A percentile compares a stretch with the other conserved stretches of the same genome.
These are phyloP conservation scores for Nannizziopsis arthrosporioides DNA, from an alignment of 2,329 filamentous ascomycete genomes.

Conservation along the genomic window DNA sequence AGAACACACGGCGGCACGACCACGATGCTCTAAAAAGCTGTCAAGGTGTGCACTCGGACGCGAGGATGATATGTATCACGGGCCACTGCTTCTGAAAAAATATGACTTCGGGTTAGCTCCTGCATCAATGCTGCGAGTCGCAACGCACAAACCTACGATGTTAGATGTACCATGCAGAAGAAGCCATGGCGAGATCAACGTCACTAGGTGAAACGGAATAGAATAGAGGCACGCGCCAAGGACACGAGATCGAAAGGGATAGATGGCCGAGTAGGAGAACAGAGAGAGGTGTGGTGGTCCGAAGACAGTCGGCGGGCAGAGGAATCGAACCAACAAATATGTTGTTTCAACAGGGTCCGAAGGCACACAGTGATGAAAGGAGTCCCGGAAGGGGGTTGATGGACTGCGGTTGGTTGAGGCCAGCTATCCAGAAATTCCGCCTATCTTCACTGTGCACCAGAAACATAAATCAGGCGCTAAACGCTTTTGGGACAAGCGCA, in stretches of 20 bases:
- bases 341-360: not conserved
- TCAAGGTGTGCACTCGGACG: too few species aligned
- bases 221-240: not conserved
- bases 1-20: too few species aligned
- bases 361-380: not conserved
- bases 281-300: not conserved
- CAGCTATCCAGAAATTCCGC: constrained; percentile 9
- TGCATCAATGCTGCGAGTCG: not conserved
- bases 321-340: not conserved
- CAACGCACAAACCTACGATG: not conserved
- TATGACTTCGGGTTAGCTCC: not conserved
- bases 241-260: not conserved
- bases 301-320: not conserved
- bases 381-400: constrained; percentile 5
- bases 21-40: too few species aligned
- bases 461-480: constrained; percentile 4
- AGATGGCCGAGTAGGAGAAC: not conserved
- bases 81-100: not conserved
- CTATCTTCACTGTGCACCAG: constrained; percentile 1
- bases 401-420: constrained; percentile 10
- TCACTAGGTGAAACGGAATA: not conserved
- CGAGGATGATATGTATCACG: not conserved
- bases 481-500: constrained; percentile 3
- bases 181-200: constrained; percentile 5
- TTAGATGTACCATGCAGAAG: constrained; percentile 1